phyloP scores from a whole-genome alignment of 345 rosid genomes.

The Cardamine occulta region DNA sequence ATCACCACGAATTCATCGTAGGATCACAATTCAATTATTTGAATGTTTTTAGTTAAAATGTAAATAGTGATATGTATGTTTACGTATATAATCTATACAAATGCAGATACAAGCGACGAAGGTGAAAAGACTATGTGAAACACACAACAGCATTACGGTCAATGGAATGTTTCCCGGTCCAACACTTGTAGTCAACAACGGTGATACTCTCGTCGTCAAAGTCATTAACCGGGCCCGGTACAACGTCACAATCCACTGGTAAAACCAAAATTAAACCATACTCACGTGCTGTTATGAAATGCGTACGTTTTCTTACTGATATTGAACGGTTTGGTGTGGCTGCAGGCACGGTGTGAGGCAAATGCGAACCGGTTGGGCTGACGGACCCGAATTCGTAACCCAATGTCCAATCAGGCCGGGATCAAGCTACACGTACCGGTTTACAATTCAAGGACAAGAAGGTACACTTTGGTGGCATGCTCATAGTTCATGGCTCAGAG shows the following conservation, averaged over 20 bases:
- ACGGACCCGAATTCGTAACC: slow-evolving; percentile 92
- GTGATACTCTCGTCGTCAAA: slow-evolving; percentile 74
- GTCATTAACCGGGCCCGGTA: slow-evolving; percentile 74
- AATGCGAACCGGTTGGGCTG: slow-evolving; percentile 92
- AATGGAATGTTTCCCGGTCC: slow-evolving; percentile 98
- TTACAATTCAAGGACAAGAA: slow-evolving; percentile 84
- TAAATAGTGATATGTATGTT: not conserved
- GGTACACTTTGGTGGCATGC: slow-evolving; percentile 99
- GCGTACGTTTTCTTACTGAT: not conserved
- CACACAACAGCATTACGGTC: slow-evolving; percentile 76
- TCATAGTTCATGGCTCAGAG: slow-evolving; percentile 97
- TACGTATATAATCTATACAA: not conserved
- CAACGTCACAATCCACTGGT: slow-evolving; percentile 93
- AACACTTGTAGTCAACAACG: slow-evolving; percentile 70
- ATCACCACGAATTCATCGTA: slow-evolving; percentile 80
- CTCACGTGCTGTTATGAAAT: not conserved
- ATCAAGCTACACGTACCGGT: slow-evolving; percentile 81
- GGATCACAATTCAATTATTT: slow-evolving; percentile 11
- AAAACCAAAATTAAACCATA: slow-evolving; percentile 8
- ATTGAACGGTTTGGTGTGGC: not conserved
- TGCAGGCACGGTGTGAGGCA: slow-evolving; percentile 92
- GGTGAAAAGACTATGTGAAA: slow-evolving; percentile 93
- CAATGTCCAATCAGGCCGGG: slow-evolving; percentile 97
- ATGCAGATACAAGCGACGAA: slow-evolving; percentile 79
- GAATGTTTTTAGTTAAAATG: not conserved